Evolutionary conservation across 2,329 filamentous ascomycete genomes (phyloP).

Genomic region (Balansia obtecta): DNA sequence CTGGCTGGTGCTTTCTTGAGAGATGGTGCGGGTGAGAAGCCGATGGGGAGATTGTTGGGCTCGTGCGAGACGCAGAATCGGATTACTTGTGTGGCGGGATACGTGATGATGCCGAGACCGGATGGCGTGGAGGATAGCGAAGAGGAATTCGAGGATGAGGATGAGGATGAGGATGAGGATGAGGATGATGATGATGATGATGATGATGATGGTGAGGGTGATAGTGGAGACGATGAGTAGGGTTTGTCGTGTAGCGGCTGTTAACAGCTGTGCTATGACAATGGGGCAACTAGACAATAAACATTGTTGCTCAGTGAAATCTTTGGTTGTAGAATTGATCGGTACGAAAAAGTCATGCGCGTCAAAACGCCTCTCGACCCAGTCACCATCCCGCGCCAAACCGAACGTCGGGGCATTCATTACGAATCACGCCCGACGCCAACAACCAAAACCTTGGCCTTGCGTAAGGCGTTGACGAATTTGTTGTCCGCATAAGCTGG

Average conservation of each 20-base stretch:
- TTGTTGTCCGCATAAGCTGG: too few relatives aligned
- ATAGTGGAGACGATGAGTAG: conserved; percentile 10
- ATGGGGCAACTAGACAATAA: neutral
- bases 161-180: conserved; percentile 26
- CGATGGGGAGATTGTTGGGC: conserved; percentile 55
- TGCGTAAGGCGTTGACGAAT: too few relatives aligned
- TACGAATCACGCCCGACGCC: too few relatives aligned
- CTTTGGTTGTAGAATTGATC: too few relatives aligned
- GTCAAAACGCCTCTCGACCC: too few relatives aligned
- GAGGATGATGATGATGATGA: conserved; percentile 17
- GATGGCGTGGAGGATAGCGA: conserved; percentile 49
- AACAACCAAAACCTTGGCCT: too few relatives aligned
- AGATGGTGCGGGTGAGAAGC: conserved; percentile 13
- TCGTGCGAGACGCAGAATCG: conserved; percentile 76
- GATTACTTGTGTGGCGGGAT: conserved; percentile 79
- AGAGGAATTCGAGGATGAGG: conserved; percentile 31
- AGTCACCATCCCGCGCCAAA: too few relatives aligned
- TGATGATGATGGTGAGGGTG: too few relatives aligned
- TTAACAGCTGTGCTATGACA: neutral
- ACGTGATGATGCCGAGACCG: conserved; percentile 64
- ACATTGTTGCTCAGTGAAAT: too few relatives aligned
- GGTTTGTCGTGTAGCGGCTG: neutral
- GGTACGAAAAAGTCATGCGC: too few relatives aligned
- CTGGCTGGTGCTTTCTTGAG: conserved; percentile 21
- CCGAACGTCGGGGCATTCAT: too few relatives aligned